Base-by-base conservation (phyloP, 805 yeast species). In the Ascoidea tarda region DNA sequence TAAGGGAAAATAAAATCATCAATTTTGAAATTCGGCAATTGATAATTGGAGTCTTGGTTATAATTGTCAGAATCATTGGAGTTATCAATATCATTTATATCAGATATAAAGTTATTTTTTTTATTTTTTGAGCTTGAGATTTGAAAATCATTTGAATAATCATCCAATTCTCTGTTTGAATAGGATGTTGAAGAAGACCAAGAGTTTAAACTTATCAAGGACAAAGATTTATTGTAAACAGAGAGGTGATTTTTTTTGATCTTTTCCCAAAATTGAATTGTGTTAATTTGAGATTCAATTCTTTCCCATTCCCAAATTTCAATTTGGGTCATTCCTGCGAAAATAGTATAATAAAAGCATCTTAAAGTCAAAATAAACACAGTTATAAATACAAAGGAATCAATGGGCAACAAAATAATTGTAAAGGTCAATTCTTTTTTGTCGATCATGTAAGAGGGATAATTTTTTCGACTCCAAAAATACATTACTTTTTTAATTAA, bases 251-350 rank as follows among this genome's bases (percentile, higher is more conserved):
- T 81, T 50, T 60, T 60, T 52, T 71, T 67, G 32, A 78, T 72
- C 59, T 66, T 75, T 46, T 56, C 60, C 79, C 79, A 83, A 53
- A 85, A 68, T 49, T 76, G 67, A 48, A 74, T 79, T 1, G 76
- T 73, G 51, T 77, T 72, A 54, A 80, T 76, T 57, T 84, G 84
- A 3, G 80, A 69, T 51, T 80, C 88, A 1, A 87, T 71, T 58
- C 98, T 74, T 58, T 93, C 98, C 65, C 72, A 65, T 61, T 91
- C 98, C 99, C 99, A 91, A 2, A 76, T 71, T 67, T 91, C 99
- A 51, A 91, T 90, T 63, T 87, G 95, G 1, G 97, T 82, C 76
- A 78, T 82, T 32, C 96, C 96, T 33, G 71, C 66, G 50, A 77
- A 63, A 1, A 76, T 57, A 56, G 79, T 69, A 60, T 81, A 79